A percentile compares a stretch with the other conserved stretches of the same genome.
These are phyloP conservation scores for Lagenidium giganteum DNA, from an alignment of 352 stramenopile species.

Conservation along the genomic window DNA sequence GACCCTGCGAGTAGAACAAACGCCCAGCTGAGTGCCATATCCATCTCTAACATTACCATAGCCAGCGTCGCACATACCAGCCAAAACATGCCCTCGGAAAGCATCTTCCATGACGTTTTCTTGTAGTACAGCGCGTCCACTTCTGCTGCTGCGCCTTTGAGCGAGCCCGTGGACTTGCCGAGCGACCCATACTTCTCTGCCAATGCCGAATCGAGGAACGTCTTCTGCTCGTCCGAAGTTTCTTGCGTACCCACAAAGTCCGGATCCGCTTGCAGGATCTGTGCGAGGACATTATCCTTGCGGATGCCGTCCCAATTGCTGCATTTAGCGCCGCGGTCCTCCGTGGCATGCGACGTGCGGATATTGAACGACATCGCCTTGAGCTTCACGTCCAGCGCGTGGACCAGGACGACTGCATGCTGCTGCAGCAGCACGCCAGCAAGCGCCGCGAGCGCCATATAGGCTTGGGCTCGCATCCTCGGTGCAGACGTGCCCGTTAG, in stretches of 20 bases:
- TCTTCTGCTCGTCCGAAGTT: constrained; percentile 62
- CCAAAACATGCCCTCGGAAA: constrained; percentile 68
- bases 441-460: constrained; percentile 9
- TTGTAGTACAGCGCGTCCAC: constrained; percentile 66
- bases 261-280: constrained; percentile 42
- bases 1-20: constrained; percentile 19
- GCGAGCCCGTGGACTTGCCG: constrained; percentile 47
- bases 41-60: no score
- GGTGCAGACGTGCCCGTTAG: no score
- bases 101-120: constrained; percentile 38
- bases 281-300: constrained; percentile 51
- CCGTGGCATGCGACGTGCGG: constrained; percentile 53
- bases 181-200: constrained; percentile 55
- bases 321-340: constrained; percentile 32
- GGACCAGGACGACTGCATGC: no score
- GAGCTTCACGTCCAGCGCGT: constrained; percentile 43
- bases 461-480: no score
- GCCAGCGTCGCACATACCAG: constrained; percentile 17
- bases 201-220: constrained; percentile 49
- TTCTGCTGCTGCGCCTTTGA: constrained; percentile 53
- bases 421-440: constrained; percentile 5
- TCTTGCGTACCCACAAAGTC: constrained; percentile 83
- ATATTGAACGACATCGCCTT: constrained; percentile 80
- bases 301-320: constrained; percentile 63
- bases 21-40: not conserved